Evolutionary conservation across 495 filamentous ascomycete species (phyloP), one percentile per base, ranked within the genome.

Genomic region (Neurospora africana): DNA sequence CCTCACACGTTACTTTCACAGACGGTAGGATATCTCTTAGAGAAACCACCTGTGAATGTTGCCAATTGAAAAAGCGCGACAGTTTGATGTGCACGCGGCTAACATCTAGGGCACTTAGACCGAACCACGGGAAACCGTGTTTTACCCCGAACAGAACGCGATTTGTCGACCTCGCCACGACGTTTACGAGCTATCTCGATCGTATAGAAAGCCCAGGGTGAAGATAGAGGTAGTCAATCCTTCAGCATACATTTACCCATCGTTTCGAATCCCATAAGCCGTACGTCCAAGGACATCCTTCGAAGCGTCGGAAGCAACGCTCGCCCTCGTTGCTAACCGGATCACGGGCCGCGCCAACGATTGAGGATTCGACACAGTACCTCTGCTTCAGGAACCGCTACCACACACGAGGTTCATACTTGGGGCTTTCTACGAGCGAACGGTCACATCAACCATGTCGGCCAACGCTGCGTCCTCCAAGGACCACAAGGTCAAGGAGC

Each of bases 401-500:
- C 5, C 67, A 23, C n/a, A 23, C 13, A 10, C 71, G 19, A 7
- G 41, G 27, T 30, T 23, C 21, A 69, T 3, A 23, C 11, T 38
- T 61, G 39, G 5, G 72, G 74, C 69, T 33, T 84, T 86, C 83
- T 47, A 83, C 72, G 80, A 82, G 35, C 78, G 81, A 77, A 83
- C 83, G 61, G 77, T 80, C 4, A 87, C 85, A 5, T 83, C 85
- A 69, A 41, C 3, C 53, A 65, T 65, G 53, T 65, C 53, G 27
- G 53, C 53, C 53, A 65, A 9, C 53, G 53, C 53, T 65, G 85
- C 84, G 80, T 87, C 86, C 58, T 84, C 86, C 27, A 87, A 86
- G 72, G 82, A 83, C 72, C 75, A 81, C 75, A 86, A 86, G 75
- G 77, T 87, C 77, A 87, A 86, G 75, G 74, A 82, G 13, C 82